Conservation (phyloP, 148 eudicot species). For the Talinum fruticosum region DNA sequence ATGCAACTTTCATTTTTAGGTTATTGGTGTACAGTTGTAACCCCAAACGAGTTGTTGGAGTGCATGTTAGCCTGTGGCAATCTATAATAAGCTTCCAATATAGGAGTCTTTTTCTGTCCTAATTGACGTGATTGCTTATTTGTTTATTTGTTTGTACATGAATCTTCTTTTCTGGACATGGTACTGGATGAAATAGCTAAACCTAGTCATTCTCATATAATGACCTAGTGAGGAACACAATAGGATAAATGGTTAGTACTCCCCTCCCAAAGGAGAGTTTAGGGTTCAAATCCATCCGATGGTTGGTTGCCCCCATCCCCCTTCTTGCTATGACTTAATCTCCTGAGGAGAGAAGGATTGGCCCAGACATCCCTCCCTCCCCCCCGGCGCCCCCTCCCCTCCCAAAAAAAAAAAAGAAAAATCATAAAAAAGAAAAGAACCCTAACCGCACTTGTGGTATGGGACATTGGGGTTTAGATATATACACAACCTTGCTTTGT, state of each 20-base stretch:
- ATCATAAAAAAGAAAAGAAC: too few relatives aligned
- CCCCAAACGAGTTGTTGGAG: constrained; percentile 4
- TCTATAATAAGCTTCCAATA: constrained; percentile 4
- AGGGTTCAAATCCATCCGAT: neutral
- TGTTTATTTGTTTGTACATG: neutral
- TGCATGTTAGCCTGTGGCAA: neutral
- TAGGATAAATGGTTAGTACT: neutral
- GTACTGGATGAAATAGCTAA: neutral
- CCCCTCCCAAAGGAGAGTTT: neutral
- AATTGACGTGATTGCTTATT: constrained; percentile 12
- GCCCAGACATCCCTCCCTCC: too few relatives aligned
- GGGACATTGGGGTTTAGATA: too few relatives aligned
- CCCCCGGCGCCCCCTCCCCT: too few relatives aligned
- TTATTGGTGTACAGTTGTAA: neutral
- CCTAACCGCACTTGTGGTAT: too few relatives aligned
- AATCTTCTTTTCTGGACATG: neutral
- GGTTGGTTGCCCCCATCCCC: too few relatives aligned
- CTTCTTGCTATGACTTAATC: neutral
- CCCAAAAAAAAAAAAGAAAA: too few relatives aligned
- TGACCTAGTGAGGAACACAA: neutral
- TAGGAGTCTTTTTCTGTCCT: neutral
- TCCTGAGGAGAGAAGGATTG: too few relatives aligned
- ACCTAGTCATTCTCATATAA: neutral
- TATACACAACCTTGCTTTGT: neutral
- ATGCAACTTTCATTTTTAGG: constrained; percentile 6